Percentiles rank a stretch among this genome's conserved stretches.
Conservation (phyloP, 1,284 basidiomycete genomes). For the Tetrapyrgos nigripes region DNA sequence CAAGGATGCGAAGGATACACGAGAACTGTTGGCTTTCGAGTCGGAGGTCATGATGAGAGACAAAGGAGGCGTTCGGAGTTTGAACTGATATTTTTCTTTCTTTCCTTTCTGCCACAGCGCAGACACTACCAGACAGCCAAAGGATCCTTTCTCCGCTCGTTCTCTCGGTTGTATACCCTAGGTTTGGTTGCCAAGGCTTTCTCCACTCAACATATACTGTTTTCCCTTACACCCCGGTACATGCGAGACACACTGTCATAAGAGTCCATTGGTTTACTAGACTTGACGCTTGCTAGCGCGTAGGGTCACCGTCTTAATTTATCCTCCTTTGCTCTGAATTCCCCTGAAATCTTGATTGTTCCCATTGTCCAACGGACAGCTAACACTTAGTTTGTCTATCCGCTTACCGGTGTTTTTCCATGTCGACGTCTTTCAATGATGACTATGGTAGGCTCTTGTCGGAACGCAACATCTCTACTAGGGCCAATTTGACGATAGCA, state of each 20-base stretch:
- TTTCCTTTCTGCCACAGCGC: too few relatives aligned
- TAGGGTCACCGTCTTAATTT: not conserved
- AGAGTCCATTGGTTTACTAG: not conserved
- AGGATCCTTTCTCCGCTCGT: too few relatives aligned
- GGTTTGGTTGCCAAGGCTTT: not conserved
- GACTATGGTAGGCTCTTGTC: not conserved
- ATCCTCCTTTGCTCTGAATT: not conserved
- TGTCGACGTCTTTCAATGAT: not conserved
- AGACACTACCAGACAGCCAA: too few relatives aligned
- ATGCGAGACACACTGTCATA: not conserved
- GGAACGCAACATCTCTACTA: not conserved
- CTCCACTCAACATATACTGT: not conserved
- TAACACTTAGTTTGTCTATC: not conserved
- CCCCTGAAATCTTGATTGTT: not conserved
- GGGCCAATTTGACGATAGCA: not conserved
- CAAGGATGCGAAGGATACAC: slow-evolving; percentile 73
- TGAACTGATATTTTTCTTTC: not conserved
- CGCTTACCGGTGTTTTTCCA: too few relatives aligned
- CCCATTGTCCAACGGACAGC: not conserved
- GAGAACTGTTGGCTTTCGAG: slow-evolving; percentile 29
- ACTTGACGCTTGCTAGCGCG: not conserved
- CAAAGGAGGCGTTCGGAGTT: slow-evolving; percentile 2
- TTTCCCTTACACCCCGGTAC: not conserved
- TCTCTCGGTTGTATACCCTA: not conserved
- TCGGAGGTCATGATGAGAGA: slow-evolving; percentile 9